phyloP scores from a whole-genome alignment of 441 rosid genomes.

The Corymbia calophylla region DNA sequence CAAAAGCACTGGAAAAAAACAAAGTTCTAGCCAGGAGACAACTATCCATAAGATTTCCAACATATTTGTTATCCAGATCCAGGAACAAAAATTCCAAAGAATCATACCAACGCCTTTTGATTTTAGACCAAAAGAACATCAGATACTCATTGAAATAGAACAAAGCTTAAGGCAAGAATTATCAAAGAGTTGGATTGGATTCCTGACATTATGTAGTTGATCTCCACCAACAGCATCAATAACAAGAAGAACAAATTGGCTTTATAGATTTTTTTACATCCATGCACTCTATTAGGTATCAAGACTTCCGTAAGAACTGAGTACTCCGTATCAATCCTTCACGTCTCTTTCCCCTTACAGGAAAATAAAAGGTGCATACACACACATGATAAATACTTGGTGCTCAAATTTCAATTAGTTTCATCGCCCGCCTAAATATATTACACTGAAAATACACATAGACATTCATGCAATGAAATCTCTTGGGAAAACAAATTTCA shows the following conservation, averaged over 20 bases:
- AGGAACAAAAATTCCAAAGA: background rate
- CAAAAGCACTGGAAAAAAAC: background rate
- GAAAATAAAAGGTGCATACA: background rate
- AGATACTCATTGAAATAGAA: background rate
- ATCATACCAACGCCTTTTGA: background rate
- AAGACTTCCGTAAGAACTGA: background rate
- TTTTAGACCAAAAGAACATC: background rate
- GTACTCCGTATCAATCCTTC: background rate
- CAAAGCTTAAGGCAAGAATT: background rate
- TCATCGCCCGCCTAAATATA: background rate
- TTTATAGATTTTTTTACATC: background rate
- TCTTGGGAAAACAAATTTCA: background rate
- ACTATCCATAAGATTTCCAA: background rate
- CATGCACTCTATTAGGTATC: background rate
- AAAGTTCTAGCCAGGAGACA: background rate
- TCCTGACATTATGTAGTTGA: background rate
- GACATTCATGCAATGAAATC: background rate
- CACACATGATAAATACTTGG: background rate
- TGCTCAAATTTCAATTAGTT: background rate
- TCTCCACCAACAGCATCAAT: background rate
- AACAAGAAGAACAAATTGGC: background rate
- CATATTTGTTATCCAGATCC: background rate
- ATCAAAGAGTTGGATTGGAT: background rate
- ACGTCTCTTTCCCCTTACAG: background rate
- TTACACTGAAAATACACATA: background rate